Evolutionary conservation across 2,329 filamentous ascomycete species (phyloP), one percentile per base, ranked within the genome.

Genomic region (Trichoderma koningii): DNA sequence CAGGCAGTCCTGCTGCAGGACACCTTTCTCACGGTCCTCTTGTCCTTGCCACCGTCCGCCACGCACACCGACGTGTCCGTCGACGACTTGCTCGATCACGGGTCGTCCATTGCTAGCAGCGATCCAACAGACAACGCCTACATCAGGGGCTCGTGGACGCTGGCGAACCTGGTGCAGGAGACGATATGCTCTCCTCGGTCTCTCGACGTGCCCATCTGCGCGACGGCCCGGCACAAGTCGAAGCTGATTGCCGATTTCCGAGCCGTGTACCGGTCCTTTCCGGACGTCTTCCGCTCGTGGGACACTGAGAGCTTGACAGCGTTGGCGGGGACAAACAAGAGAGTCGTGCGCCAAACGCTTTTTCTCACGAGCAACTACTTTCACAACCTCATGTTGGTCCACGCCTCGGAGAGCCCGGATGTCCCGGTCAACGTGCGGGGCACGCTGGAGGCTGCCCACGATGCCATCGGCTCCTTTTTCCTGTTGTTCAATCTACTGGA

Each of bases 291-390:
- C 67, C 88, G 89, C 3, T 87, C 84, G 3, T 89, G 89, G 78
- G 86, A 91, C 70, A 79, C 83, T 5, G 82, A 83, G 3, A 83
- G 83, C 23, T 82, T 92, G 45, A 79, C 83, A 7, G 78, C 81
- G 17, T 79, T 89, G 56, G 84, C 85, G 1, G 77, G 78, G 51
- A 83, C 77, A 2, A 87, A 89, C 71, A 87, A 88, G 67, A 84
- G 91, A 7, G 82, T 87, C 1, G 86, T 91, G 17, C 82, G 89
- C 0, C 91, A 94, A 75, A 92, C 89, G 19, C 77, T 94, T 5
- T 93, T 92, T 72, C 79, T 93, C 34, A 89, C 88, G n/a, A 90
- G 87, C 74, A 93, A 93, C 72, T 93, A 92, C 77, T 91, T 88
- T 76, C 91, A 94, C 73, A 92, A 91, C 73, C 81, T 93, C 26